Conservation (phyloP, 2,329 filamentous ascomycete genomes). For the Sodiomyces alkalinus region DNA sequence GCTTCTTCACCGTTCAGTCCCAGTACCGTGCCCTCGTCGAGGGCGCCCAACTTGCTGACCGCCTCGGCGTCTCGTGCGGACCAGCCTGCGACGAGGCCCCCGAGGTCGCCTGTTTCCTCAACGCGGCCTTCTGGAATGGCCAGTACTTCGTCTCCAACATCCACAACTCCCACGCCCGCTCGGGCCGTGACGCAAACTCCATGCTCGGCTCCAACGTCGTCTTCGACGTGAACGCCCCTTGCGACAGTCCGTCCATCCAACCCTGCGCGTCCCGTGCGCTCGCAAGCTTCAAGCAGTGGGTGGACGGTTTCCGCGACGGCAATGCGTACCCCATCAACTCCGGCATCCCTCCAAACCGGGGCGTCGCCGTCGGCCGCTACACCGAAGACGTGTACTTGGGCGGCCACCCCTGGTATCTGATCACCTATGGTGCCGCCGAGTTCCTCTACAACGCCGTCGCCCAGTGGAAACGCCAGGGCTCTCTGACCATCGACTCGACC, state of each 20-base stretch:
- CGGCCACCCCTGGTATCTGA: slow-evolving; percentile 44
- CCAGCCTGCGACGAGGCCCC: slow-evolving; percentile 33
- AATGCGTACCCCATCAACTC: slow-evolving; percentile 36
- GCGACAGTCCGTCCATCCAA: slow-evolving; percentile 38
- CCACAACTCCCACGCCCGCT: slow-evolving; percentile 25
- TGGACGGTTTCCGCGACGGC: slow-evolving; percentile 34
- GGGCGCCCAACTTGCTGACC: slow-evolving; percentile 33
- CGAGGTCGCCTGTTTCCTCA: slow-evolving; percentile 35
- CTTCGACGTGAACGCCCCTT: slow-evolving; percentile 34
- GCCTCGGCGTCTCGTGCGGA: slow-evolving; percentile 30
- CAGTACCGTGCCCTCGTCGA: slow-evolving; percentile 34
- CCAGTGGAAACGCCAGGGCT: slow-evolving; percentile 32
- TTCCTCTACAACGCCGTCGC: slow-evolving; percentile 41
- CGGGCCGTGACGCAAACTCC: slow-evolving; percentile 41
- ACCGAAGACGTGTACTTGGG: slow-evolving; percentile 36
- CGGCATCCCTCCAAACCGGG: slow-evolving; percentile 26
- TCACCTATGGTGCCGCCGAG: slow-evolving; percentile 40
- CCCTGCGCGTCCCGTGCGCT: slow-evolving; percentile 35
- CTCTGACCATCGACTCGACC: slow-evolving; percentile 30
- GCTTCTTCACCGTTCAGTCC: slow-evolving; percentile 42
- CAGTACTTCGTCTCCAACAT: slow-evolving; percentile 40
- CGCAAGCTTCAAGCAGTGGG: slow-evolving; percentile 39
- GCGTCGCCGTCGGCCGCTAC: slow-evolving; percentile 29
- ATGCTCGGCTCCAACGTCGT: slow-evolving; percentile 29
- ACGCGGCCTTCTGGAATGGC: slow-evolving; percentile 39